Evolutionary conservation across 306 rosid genomes (phyloP), one percentile per base, ranked within the genome.

Genomic region (Cucumis melo): DNA sequence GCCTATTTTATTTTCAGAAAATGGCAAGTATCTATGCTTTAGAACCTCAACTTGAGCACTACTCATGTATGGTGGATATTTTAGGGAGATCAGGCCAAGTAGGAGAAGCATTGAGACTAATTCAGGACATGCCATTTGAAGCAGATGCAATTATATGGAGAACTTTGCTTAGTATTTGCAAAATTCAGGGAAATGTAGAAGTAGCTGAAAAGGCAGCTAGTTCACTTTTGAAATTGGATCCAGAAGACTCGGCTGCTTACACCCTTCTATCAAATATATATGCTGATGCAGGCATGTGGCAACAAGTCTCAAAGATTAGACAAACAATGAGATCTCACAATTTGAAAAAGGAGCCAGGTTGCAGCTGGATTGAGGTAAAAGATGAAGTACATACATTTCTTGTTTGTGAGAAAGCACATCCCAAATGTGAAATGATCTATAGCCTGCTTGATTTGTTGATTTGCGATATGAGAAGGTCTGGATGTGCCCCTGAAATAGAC

Each of bases 321-420:
- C 87, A 81, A 81, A 81, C 83, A 53, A 93, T 91, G 98, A 90
- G 84, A 88, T 76, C 76, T 57, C 57, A 77, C 74, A 82, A 74
- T 67, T 76, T 91, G 56, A 91, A 88, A 82, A 93, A 93, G 82
- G 97, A 93, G 73, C 97, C 98, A 0, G 97, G 92, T 79, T 93
- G 98, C 65, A 93, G 98, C 80, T 93, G 97, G 98, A 88, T 93
- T 78, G 97, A 93, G 87, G 83, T 91, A 29, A 89, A 88, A 82
- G 91, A 90, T 53, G 91, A 88, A 85, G 85, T 91, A 4, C 92
- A 90, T 34, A 81, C 89, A 19, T 93, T 93, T 84, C 87, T 91
- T 74, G 97, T 91, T 41, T 86, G 89, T 46, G 97, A 93, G 80
- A 87, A 84, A 79, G 92, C 98, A 84, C 98, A 93, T 85, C 98